Percentiles rank a stretch among this genome's conserved stretches.
Evolutionary conservation across 164 flowering plant species (phyloP).

Genomic region (Akebia trifoliata): DNA sequence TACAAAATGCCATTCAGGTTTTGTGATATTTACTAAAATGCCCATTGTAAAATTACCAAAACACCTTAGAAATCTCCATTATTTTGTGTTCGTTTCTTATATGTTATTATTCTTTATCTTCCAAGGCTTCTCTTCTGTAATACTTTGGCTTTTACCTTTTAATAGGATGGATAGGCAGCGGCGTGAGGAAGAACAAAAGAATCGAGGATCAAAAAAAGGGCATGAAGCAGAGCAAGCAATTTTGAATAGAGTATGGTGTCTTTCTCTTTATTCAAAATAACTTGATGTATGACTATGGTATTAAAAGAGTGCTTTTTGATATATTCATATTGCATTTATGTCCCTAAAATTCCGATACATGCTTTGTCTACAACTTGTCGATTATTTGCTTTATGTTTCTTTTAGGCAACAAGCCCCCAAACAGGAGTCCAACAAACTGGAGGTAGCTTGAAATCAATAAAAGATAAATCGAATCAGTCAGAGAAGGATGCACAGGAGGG

Average conservation of each 20-base stretch:
- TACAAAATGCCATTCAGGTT: too few relatives aligned
- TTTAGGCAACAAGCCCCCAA: slow-evolving; percentile 91
- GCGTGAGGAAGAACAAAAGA: slow-evolving; percentile 82
- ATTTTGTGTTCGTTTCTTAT: too few relatives aligned
- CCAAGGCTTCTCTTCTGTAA: neutral
- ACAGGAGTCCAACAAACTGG: slow-evolving; percentile 62
- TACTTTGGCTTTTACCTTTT: slow-evolving; percentile 8
- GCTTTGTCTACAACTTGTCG: neutral
- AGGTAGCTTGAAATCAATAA: slow-evolving; percentile 79
- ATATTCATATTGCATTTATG: too few relatives aligned
- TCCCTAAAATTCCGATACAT: neutral
- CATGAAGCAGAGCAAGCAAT: slow-evolving; percentile 75
- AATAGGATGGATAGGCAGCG: slow-evolving; percentile 97
- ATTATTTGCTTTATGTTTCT: slow-evolving; percentile 1
- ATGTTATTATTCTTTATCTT: neutral
- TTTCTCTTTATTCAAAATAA: neutral
- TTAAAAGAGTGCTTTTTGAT: too few relatives aligned
- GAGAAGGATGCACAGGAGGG: slow-evolving; percentile 82
- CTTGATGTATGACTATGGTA: neutral
- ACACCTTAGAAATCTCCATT: too few relatives aligned
- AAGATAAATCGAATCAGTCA: slow-evolving; percentile 59
- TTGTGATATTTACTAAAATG: too few relatives aligned
- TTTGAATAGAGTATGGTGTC: slow-evolving; percentile 60
- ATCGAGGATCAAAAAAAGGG: slow-evolving; percentile 69
- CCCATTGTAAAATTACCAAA: too few relatives aligned